Conservation (phyloP, 441 rosid species). For the Syzygium malaccense region DNA sequence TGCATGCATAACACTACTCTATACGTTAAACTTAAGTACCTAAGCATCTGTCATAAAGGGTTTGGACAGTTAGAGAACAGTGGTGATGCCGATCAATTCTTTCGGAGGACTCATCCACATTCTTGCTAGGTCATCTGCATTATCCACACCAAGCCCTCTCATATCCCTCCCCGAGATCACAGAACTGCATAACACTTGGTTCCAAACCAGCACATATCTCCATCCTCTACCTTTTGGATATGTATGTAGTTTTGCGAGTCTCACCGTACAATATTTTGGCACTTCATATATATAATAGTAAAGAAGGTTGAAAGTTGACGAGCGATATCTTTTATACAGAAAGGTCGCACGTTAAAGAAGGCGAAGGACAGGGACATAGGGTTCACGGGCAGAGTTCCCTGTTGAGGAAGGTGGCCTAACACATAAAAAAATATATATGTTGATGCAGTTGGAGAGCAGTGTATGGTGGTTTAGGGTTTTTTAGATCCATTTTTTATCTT, state of each 20-base stretch:
- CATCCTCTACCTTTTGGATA: not conserved
- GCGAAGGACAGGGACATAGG: not conserved
- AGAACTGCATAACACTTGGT: not conserved
- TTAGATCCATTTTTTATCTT: not conserved
- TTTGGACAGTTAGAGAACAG: not conserved
- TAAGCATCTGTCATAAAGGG: not conserved
- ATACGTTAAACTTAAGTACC: not conserved
- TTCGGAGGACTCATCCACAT: not conserved
- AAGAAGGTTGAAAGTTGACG: not conserved
- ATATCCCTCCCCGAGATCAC: not conserved
- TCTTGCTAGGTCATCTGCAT: not conserved
- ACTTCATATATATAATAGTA: not conserved
- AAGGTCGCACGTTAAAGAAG: not conserved
- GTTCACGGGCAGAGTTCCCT: not conserved
- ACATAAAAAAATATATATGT: not conserved
- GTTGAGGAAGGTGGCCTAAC: not conserved
- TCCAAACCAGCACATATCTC: not conserved
- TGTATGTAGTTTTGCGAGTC: not conserved
- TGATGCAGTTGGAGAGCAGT: not conserved
- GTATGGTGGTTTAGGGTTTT: not conserved
- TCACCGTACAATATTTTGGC: not conserved
- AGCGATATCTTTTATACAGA: not conserved
- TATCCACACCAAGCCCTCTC: not conserved
- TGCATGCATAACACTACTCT: not conserved
- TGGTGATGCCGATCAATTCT: not conserved